Percentiles rank a stretch among this genome's conserved stretches.
Conservation (phyloP, 2,329 filamentous ascomycete genomes). For the Monosporascus sp. region DNA sequence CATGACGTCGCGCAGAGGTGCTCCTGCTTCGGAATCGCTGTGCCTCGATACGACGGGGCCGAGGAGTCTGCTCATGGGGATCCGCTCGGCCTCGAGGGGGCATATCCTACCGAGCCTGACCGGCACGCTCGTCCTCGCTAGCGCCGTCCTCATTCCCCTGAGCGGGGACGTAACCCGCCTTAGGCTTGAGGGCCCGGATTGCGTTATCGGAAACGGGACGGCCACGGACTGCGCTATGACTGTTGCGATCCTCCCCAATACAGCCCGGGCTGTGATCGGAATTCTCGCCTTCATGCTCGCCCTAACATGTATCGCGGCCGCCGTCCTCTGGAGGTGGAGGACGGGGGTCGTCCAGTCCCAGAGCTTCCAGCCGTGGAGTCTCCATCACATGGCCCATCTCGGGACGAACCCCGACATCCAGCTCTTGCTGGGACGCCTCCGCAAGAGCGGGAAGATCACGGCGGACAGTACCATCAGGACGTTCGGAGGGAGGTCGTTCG, state of each 20-base stretch:
- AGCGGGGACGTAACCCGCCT: constrained; percentile 36
- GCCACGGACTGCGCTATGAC: background rate
- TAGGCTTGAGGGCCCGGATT: constrained; percentile 30
- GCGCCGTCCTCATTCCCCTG: constrained; percentile 33
- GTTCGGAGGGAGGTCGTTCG: constrained; percentile 19
- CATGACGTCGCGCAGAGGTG: constrained; percentile 32
- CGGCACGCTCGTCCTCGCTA: constrained; percentile 29
- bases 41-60: constrained; percentile 36
- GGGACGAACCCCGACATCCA: constrained; percentile 25
- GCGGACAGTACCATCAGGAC: constrained; percentile 16
- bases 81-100: constrained; percentile 28
- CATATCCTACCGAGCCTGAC: constrained; percentile 34
- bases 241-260: background rate
- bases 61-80: constrained; percentile 29
- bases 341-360: constrained; percentile 26
- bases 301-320: background rate
- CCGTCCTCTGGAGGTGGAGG: background rate
- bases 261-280: background rate
- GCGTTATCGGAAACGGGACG: constrained; percentile 7
- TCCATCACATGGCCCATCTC: constrained; percentile 32
- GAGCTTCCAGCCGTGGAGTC: constrained; percentile 38
- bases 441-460: constrained; percentile 10
- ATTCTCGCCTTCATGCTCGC: background rate
- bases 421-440: constrained; percentile 11
- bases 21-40: constrained; percentile 35